phyloP scores from a whole-genome alignment of 768 basidiomycete species.

The Tricholoma sp. region DNA sequence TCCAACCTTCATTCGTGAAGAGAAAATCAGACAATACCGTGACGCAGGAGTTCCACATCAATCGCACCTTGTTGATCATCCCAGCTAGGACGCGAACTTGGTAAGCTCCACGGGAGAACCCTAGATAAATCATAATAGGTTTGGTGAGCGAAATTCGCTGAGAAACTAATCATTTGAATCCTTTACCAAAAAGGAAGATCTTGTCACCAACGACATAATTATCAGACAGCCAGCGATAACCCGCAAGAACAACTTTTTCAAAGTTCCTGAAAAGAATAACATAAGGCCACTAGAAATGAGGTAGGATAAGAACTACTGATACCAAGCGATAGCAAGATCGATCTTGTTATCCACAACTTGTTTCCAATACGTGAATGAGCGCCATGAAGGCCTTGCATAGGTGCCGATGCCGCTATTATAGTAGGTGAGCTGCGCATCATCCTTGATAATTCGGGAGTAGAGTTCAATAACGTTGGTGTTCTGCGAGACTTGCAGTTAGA shows the following conservation, averaged over 20 bases:
- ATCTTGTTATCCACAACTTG: conserved; percentile 8
- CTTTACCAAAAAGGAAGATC: conserved; percentile 32
- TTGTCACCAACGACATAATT: conserved; percentile 31
- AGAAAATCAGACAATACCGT: neutral
- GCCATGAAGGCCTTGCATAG: conserved; percentile 12
- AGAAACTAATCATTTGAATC: neutral
- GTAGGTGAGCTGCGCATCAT: conserved; percentile 8
- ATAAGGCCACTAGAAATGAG: neutral
- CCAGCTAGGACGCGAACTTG: conserved; percentile 36
- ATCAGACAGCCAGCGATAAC: conserved; percentile 38
- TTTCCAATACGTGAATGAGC: conserved; percentile 3
- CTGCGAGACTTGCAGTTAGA: neutral
- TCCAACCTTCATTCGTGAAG: neutral
- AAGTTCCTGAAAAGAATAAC: conserved; percentile 24
- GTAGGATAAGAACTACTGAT: neutral
- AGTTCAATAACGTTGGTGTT: conserved; percentile 7
- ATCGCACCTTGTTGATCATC: conserved; percentile 36
- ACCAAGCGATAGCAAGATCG: conserved; percentile 16
- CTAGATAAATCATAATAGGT: conserved; percentile 21
- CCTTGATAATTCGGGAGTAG: neutral
- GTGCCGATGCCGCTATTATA: conserved; percentile 17
- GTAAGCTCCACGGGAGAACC: conserved; percentile 44
- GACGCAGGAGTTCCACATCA: neutral
- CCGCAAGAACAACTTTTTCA: conserved; percentile 26
- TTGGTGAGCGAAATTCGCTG: neutral